Percentiles rank a stretch among this genome's conserved stretches.
phyloP scores from a whole-genome alignment of 2,329 filamentous ascomycete species.

The Zasmidium cellare region DNA sequence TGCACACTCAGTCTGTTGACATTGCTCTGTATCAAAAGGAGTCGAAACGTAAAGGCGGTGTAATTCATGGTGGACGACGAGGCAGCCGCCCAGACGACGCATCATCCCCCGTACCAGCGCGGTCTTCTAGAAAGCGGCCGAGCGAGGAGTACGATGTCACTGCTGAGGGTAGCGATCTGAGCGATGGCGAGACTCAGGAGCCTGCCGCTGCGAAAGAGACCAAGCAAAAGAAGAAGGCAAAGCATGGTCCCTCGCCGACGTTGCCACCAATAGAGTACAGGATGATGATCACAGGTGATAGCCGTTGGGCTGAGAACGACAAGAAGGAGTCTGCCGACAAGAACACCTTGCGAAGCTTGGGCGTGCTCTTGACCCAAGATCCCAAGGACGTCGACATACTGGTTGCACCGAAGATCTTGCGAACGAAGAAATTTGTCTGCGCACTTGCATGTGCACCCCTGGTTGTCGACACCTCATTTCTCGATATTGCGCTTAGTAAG shows the following conservation, averaged over 20 bases:
- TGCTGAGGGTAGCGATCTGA: slow-evolving; percentile 45
- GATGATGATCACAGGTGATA: slow-evolving; percentile 80
- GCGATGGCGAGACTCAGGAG: slow-evolving; percentile 46
- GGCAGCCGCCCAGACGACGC: slow-evolving; percentile 46
- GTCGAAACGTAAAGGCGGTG: slow-evolving; percentile 74
- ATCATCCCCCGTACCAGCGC: slow-evolving; percentile 26
- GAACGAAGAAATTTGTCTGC: slow-evolving; percentile 90
- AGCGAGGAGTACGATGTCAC: slow-evolving; percentile 43
- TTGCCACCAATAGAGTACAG: slow-evolving; percentile 68
- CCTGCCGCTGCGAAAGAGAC: slow-evolving; percentile 31
- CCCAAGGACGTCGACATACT: slow-evolving; percentile 78
- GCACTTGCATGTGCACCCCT: slow-evolving; percentile 78
- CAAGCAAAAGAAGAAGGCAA: slow-evolving; percentile 52
- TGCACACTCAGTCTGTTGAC: slow-evolving; percentile 59
- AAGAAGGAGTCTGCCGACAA: slow-evolving; percentile 77
- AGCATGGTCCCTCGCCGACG: slow-evolving; percentile 45
- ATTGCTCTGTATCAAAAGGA: slow-evolving; percentile 92
- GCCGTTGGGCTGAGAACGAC: slow-evolving; percentile 73
- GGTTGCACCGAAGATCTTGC: slow-evolving; percentile 80
- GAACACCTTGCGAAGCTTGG: slow-evolving; percentile 79
- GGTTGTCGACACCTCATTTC: slow-evolving; percentile 74
- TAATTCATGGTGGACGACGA: slow-evolving; percentile 59
- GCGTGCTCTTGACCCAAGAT: slow-evolving; percentile 80
- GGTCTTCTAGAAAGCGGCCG: slow-evolving; percentile 35
- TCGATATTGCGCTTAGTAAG: slow-evolving; percentile 72